Percentiles rank a stretch among this genome's conserved stretches.
phyloP scores from a whole-genome alignment of 805 yeast species.

The Saccharomycopsis sp. region DNA sequence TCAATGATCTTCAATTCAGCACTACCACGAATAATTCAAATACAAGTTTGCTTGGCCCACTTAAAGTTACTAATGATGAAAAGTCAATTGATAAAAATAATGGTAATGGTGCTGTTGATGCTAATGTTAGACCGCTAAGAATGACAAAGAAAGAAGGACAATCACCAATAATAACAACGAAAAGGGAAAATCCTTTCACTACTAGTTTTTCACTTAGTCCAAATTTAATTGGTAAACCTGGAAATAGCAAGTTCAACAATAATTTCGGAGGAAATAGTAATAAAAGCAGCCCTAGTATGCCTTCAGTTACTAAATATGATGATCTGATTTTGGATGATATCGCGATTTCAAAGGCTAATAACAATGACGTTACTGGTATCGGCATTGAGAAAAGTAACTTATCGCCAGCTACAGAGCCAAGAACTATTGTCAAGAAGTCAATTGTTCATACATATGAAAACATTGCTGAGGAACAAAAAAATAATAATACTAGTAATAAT shows the following conservation, averaged over 20 bases:
- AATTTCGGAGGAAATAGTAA: neutral
- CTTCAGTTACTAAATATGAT: neutral
- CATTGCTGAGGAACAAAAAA: too few species aligned
- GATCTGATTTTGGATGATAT: neutral
- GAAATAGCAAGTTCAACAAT: neutral
- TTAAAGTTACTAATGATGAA: neutral
- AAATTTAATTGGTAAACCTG: constrained; percentile 2
- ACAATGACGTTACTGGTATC: constrained; percentile 3
- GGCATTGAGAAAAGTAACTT: constrained; percentile 3
- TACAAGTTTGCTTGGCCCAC: neutral
- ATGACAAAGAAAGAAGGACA: constrained; percentile 50
- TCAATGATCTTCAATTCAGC: neutral
- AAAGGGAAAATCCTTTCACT: constrained; percentile 22
- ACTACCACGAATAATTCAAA: neutral
- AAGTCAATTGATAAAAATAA: too few species aligned
- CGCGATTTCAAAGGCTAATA: neutral
- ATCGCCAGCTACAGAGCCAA: neutral
- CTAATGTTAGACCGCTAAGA: constrained; percentile 59
- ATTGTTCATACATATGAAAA: constrained; percentile 3
- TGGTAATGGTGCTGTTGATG: neutral
- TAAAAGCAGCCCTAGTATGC: neutral
- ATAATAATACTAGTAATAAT: too few species aligned
- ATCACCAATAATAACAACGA: constrained; percentile 21
- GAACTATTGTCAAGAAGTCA: neutral
- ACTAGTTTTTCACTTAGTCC: constrained; percentile 23